Evolutionary conservation across 805 yeast species (phyloP).

Genomic region (Blastobotrys attinorum): DNA sequence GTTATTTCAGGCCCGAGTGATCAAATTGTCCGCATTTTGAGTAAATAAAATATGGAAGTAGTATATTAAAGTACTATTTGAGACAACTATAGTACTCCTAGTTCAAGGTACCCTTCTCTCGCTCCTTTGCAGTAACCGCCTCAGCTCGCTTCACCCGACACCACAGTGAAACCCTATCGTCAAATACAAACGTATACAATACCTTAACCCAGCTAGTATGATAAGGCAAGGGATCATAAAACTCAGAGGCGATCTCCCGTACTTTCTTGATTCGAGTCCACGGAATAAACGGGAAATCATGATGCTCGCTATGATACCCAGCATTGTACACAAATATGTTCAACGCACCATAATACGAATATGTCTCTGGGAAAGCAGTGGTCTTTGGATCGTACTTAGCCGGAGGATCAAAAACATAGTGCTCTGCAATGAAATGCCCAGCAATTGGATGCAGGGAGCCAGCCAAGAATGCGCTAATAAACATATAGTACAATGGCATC

Average conservation of each 20-base stretch:
- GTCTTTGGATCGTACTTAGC: conserved; percentile 28
- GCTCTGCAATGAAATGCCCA: conserved; percentile 95
- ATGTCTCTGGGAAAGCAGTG: conserved; percentile 57
- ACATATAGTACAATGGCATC: conserved; percentile 55
- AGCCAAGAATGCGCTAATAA: conserved; percentile 74
- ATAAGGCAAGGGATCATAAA: conserved; percentile 70
- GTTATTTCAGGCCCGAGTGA: no score
- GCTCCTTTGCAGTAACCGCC: conserved; percentile 7
- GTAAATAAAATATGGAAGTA: no score
- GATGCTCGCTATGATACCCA: conserved; percentile 92
- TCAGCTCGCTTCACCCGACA: conserved; percentile 64
- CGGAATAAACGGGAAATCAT: conserved; percentile 89
- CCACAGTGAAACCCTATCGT: conserved; percentile 63
- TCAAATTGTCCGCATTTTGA: no score
- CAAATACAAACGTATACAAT: conserved; percentile 60
- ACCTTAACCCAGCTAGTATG: conserved; percentile 77
- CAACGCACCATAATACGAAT: conserved; percentile 76
- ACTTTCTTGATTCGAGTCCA: conserved; percentile 73
- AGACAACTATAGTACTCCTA: not conserved
- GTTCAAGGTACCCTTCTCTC: conserved; percentile 1
- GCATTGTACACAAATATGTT: conserved; percentile 84
- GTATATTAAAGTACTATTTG: not conserved
- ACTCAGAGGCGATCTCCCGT: conserved; percentile 64
- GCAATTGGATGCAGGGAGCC: conserved; percentile 93
- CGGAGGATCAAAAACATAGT: conserved; percentile 63